These are phyloP conservation scores for Rhytidiadelphus loreus DNA, from an alignment of 225 moss, liverwort and hornwort species.

Conservation along the genomic window DNA sequence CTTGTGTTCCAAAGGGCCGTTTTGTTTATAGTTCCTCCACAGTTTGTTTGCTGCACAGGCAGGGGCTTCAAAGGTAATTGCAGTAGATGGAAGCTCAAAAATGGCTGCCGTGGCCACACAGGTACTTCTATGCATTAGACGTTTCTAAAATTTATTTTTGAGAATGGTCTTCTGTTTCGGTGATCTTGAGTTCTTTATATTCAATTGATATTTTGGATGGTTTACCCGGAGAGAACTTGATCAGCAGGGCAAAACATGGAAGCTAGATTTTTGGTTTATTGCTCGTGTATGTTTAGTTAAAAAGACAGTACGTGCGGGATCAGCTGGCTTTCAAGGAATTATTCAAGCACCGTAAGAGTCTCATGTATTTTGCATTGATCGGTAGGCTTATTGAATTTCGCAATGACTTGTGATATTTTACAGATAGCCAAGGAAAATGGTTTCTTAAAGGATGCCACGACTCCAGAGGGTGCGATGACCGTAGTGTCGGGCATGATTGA, in stretches of 20 bases:
- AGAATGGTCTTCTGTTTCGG: not conserved
- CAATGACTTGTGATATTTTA: not conserved
- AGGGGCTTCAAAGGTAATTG: slow-evolving; percentile 71
- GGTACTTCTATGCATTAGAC: slow-evolving; percentile 3
- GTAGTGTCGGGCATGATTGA: slow-evolving; percentile 89
- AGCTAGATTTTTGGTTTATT: not conserved
- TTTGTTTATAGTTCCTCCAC: slow-evolving; percentile 15
- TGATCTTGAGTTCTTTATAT: not conserved
- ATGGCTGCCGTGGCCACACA: slow-evolving; percentile 74
- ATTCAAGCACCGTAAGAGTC: not conserved
- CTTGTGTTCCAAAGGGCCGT: not conserved
- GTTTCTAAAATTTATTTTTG: not conserved
- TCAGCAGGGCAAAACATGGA: not conserved
- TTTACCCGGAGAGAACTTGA: not conserved
- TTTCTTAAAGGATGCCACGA: slow-evolving; percentile 49
- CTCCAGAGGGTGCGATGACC: slow-evolving; percentile 38
- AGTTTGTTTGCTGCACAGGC: slow-evolving; percentile 99
- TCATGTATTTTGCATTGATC: not conserved
- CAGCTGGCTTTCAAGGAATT: not conserved
- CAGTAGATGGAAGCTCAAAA: slow-evolving; percentile 81
- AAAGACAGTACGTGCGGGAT: not conserved
- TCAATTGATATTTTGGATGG: not conserved
- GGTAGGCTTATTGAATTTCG: not conserved
- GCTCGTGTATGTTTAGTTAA: not conserved
- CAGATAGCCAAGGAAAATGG: slow-evolving; percentile 84